Evolutionary conservation across 768 basidiomycete species (phyloP), one percentile per base, ranked within the genome.

Genomic region (Tricholoma furcatifolium): DNA sequence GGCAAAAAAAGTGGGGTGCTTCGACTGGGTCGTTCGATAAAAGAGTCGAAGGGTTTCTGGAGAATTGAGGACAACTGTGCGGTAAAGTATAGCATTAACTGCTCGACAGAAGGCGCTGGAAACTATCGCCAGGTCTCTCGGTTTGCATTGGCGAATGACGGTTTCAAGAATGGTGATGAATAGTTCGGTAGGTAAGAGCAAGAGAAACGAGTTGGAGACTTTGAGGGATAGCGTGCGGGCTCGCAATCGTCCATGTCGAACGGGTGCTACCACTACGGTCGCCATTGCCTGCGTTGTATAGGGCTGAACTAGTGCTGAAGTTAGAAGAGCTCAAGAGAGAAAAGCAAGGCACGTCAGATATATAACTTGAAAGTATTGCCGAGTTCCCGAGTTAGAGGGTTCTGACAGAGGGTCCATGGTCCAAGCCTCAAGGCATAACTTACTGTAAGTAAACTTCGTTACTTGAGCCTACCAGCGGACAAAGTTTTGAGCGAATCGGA

Each of bases 11-110:
- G 59, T 54, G 11, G 55, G 53, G 1, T 60, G 51, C 47, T 67
- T 71, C 14, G 61, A 58, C 15, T 59, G 55, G 17, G 62, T 60
- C 9, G 74, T 77, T 40, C 74, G 70, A 50, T 67, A 56, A 42
- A 78, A 72, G 15, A 74, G 65, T 11, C 62, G 47, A 35, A 75
- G 56, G 7, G 60, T 58, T 23, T 63, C 56, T 10, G 59, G 38
- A 1, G 65, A 64, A 50, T 70, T 59, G 17, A 78, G 66, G 21
- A 73, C 66, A 21, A 78, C 68, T 4, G 68, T 67, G 42, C 68
- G 64, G 53, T 78, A 78, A 23, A 77, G 42, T 21, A 75, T 67
- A 31, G 47, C 54, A 49, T 75, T 65, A 20, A 74, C 53, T 43
- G 70, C 58, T n/a, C 56, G 54, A 53, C 57, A 53, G 46, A 77